Base-by-base conservation (phyloP, 148 eudicot genomes). In the Diospyros lotus region DNA sequence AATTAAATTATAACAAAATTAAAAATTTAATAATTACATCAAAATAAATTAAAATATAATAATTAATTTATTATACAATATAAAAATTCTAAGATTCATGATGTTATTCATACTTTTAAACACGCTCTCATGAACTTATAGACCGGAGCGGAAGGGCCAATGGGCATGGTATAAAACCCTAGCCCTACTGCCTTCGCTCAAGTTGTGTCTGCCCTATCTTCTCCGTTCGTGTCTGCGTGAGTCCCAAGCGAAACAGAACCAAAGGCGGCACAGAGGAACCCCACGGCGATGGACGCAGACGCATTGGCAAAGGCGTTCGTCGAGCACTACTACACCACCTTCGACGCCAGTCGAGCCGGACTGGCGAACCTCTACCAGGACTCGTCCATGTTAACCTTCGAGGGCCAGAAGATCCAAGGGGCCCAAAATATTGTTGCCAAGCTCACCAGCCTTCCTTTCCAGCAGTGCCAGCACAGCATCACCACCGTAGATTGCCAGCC, bases 401-500 rank as follows among this genome's bases (percentile, higher is more conserved):
- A 86, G 58, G 89, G 89, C 5, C 79, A 86, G 82, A 86, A 86
- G 81, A 83, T 81, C 76, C 84, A 78, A 60, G 89, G 89, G 9
- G 54, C 79, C 6, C 82, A 76, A 52, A 79, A 79, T 80, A 86
- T 86, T 58, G 80, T 84, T 39, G 80, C 80, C 39, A 86, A 83
- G 77, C 84, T 86, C 54, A 81, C 76, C 42, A 61, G 66, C 51
- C 77, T 85, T 4, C 85, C 85, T 46, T 85, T 85, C 61, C 88
- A 85, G 76, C 86, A 86, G 80, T 86, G 89, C 69, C 71, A 83
- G 71, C 89, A 86, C 76, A 44, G 53, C 56, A 81, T 86, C 80
- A 70, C 89, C 73, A 86, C 86, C 71, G 86, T 86, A 43, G 86
- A 86, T 79, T 86, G 86, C 67, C 89, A 86, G 81, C 89, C 89